Evolutionary conservation across 2,329 filamentous ascomycete genomes (phyloP).

Genomic region (Monilinia fructigena): DNA sequence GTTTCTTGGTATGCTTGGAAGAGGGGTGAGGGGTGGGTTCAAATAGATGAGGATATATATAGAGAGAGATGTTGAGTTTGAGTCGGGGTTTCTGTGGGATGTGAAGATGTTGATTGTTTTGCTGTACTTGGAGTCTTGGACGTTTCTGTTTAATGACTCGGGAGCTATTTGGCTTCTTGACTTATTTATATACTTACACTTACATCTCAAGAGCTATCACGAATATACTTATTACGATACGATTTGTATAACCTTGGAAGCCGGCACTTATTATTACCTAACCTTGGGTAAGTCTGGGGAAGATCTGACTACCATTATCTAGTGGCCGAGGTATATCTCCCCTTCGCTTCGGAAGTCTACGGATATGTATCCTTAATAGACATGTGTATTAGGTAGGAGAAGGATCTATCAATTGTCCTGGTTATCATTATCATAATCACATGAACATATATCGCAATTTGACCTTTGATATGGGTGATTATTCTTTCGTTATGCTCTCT

Average conservation of each 20-base stretch:
- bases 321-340: not conserved
- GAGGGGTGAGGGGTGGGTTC: not conserved
- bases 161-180: too few species aligned
- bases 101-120: not conserved
- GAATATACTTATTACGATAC: not conserved
- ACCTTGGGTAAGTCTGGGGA: conserved; percentile 11
- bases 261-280: not conserved
- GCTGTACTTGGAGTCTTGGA: too few species aligned
- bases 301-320: not conserved
- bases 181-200: not conserved
- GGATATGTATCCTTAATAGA: not conserved
- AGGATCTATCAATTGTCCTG: not conserved
- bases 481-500: not conserved
- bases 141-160: too few species aligned
- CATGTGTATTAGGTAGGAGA: not conserved
- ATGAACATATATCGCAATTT: not conserved
- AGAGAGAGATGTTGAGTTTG: not conserved
- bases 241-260: too few species aligned
- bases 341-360: conserved; percentile 5
- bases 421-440: conserved; percentile 9
- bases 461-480: not conserved
- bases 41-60: not conserved
- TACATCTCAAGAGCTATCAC: not conserved
- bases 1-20: conserved; percentile 5
- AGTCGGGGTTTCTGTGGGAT: too few species aligned